Percentiles rank a stretch among this genome's conserved stretches.
Evolutionary conservation across 2,329 filamentous ascomycete species (phyloP).

Genomic region (Fusarium keratoplasticum): DNA sequence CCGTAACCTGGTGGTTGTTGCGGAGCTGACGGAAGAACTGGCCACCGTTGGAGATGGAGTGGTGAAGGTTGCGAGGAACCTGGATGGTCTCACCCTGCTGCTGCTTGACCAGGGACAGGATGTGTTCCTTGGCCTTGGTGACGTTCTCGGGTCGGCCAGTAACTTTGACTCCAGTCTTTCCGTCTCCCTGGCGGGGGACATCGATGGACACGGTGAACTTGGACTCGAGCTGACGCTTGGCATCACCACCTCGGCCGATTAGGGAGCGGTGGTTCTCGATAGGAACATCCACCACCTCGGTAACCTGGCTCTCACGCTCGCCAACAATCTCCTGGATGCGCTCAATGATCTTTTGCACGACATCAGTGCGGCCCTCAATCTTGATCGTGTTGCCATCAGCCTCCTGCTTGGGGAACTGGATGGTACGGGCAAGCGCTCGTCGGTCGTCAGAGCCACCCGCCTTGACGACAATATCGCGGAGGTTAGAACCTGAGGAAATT

Average conservation of each 20-base stretch:
- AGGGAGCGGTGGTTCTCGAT: conserved; percentile 90
- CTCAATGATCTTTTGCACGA: conserved; percentile 90
- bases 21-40: conserved; percentile 92
- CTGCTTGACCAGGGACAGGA: conserved; percentile 81
- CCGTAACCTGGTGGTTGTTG: conserved; percentile 86
- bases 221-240: conserved; percentile 84
- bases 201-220: conserved; percentile 90
- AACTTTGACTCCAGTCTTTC: conserved; percentile 87
- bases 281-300: conserved; percentile 82
- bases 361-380: conserved; percentile 83
- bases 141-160: conserved; percentile 83
- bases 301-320: conserved; percentile 86
- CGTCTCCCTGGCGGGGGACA: conserved; percentile 89
- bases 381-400: conserved; percentile 85
- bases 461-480: conserved; percentile 86
- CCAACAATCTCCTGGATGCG: conserved; percentile 84
- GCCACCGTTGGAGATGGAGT: conserved; percentile 86
- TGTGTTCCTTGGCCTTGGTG: conserved; percentile 87
- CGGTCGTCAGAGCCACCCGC: conserved; percentile 92
- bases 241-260: conserved; percentile 92
- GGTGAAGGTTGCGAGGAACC: conserved; percentile 85
- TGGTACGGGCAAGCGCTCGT: conserved; percentile 85
- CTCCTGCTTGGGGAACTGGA: conserved; percentile 94
- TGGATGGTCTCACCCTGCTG: conserved; percentile 89
- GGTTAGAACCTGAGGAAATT: conserved; percentile 76